A percentile compares a stretch with the other conserved stretches of the same genome.
Evolutionary conservation across 2,329 filamentous ascomycete genomes (phyloP).

Genomic region (Alternaria sp.): DNA sequence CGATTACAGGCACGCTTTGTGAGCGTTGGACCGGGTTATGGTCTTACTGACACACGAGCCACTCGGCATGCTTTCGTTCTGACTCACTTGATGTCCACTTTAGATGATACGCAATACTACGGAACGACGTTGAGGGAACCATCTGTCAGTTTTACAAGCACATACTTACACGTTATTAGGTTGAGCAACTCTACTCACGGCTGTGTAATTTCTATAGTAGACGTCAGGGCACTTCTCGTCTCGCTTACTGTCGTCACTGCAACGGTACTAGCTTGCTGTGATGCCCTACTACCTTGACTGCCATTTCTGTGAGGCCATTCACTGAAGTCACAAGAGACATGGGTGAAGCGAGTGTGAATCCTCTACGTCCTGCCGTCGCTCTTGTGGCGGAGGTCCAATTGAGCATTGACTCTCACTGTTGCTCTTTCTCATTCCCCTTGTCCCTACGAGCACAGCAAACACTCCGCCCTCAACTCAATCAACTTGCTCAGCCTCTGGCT

Average conservation of each 20-base stretch:
- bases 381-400: neutral
- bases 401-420: neutral
- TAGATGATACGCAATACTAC: neutral
- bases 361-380: neutral
- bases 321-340: neutral
- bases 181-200: neutral
- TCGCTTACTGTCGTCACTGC: too few relatives aligned
- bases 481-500: neutral
- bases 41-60: neutral
- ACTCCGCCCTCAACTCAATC: neutral
- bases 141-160: neutral
- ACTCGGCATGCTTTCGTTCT: neutral
- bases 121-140: neutral
- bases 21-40: neutral
- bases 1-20: neutral
- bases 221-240: neutral
- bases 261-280: neutral
- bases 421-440: neutral
- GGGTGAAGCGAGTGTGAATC: neutral
- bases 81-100: neutral
- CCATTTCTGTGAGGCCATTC: neutral
- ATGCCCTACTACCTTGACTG: neutral
- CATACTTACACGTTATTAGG: neutral
- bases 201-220: too few relatives aligned
- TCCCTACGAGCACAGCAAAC: neutral